Evolutionary conservation across 192 early-diverging fungal genomes (phyloP), one percentile per base, ranked within the genome.

Genomic region (Phlyctochytrium arcticum): DNA sequence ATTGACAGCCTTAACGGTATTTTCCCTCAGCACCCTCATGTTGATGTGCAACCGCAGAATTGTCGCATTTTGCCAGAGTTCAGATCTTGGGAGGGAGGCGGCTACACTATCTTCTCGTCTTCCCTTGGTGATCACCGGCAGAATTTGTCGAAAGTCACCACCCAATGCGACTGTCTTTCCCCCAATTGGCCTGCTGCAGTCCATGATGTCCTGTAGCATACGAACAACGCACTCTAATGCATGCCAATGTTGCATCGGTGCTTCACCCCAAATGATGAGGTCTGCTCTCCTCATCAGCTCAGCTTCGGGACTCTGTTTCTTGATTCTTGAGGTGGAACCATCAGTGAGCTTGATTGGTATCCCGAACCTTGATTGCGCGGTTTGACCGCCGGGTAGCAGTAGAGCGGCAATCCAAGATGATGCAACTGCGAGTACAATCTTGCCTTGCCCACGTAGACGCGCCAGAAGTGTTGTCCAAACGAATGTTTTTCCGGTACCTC

Each of bases 351-450:
- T 7, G 9, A 51, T n/a, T n/a, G 49, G 49, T 8, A 51, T 51
- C 24, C 23, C 7, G 23, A 51, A 51, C 49, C 49, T 8, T 8
- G 49, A 51, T 8, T 51, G 49, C 8, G 49, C 49, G 23, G 49
- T 51, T 9, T 23, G 10, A 51, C 49, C 49, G 7, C 12, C 49
- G 24, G 10, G 15, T 24, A 51, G 49, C 8, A 51, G 49, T 8
- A 51, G 49, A 8, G 49, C 9, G n/a, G n/a, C n/a, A n/a, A n/a
- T n/a, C n/a, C n/a, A n/a, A n/a, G n/a, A n/a, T n/a, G n/a, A n/a
- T n/a, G 49, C 49, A 51, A 51, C 49, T 17, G 49, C 49, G 23
- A 51, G 49, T 19, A 51, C 49, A 23, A 51, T 51, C 12, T 51
- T 9, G 9, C 24, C 24, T 51, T 51, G 12, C 7, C 12, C 8